These are phyloP conservation scores for Skeletonema potamos DNA, from an alignment of 108 stramenopile species.

Conservation along the genomic window DNA sequence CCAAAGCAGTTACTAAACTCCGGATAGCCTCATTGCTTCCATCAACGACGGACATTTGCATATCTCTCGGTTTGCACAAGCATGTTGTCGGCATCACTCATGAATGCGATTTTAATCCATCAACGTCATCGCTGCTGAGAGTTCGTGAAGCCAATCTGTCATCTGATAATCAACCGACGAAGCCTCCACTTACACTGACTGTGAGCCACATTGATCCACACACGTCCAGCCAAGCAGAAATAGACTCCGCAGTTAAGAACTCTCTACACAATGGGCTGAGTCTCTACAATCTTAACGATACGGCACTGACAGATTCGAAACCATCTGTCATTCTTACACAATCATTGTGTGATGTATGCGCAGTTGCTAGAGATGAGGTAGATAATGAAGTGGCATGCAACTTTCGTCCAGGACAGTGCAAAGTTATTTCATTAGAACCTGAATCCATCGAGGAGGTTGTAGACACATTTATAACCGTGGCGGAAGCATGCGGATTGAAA, in stretches of 20 bases:
- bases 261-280: constrained; percentile 44
- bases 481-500: constrained; percentile 53
- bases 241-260: constrained; percentile 50
- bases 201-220: constrained; percentile 40
- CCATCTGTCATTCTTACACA: constrained; percentile 88
- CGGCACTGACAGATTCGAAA: constrained; percentile 34
- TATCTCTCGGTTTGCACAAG: constrained; percentile 60
- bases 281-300: constrained; percentile 19
- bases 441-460: constrained; percentile 71
- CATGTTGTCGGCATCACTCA: constrained; percentile 77
- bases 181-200: constrained; percentile 27
- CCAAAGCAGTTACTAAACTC: constrained; percentile 15
- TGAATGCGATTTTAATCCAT: constrained; percentile 59
- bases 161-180: constrained; percentile 10
- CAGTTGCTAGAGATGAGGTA: constrained; percentile 63
- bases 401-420: constrained; percentile 19
- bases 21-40: constrained; percentile 75
- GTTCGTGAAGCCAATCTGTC: not conserved
- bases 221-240: constrained; percentile 38
- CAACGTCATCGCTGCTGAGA: not conserved
- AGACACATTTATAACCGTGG: constrained; percentile 64
- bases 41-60: constrained; percentile 78
- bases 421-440: constrained; percentile 71
- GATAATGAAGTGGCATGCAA: constrained; percentile 21
- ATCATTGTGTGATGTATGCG: constrained; percentile 89